Evolutionary conservation across 306 rosid genomes (phyloP).

Genomic region (Dryas alaskensis): DNA sequence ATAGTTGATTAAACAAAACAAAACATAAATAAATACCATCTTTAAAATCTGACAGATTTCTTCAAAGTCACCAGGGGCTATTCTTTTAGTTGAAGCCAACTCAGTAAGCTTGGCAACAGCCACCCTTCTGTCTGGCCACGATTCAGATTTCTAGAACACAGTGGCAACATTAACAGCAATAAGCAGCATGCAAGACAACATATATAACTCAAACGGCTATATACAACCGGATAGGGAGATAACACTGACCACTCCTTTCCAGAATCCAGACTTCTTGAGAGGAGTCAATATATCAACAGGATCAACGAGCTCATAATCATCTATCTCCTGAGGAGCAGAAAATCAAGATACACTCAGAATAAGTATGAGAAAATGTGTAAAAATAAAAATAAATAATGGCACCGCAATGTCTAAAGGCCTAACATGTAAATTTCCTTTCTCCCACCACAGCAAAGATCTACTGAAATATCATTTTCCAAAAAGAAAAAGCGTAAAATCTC

Average conservation of each 20-base stretch:
- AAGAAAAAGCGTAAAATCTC: constrained; percentile 10
- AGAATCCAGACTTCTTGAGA: constrained; percentile 93
- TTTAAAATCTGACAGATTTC: constrained; percentile 92
- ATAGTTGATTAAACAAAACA: constrained; percentile 11
- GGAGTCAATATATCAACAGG: constrained; percentile 97
- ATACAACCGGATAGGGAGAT: constrained; percentile 13
- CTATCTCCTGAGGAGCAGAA: constrained; percentile 89
- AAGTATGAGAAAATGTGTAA: constrained; percentile 14
- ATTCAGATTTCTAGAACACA: constrained; percentile 73
- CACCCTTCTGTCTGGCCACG: constrained; percentile 95
- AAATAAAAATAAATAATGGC: neutral
- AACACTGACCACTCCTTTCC: constrained; percentile 96
- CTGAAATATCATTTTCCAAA: neutral
- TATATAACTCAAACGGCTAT: neutral
- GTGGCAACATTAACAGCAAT: neutral
- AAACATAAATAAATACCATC: constrained; percentile 52
- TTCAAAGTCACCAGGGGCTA: constrained; percentile 89
- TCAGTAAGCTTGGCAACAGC: constrained; percentile 90
- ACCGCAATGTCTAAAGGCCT: neutral
- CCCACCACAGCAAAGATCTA: neutral
- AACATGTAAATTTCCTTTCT: neutral
- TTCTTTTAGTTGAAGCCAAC: constrained; percentile 90
- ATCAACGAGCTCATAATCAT: constrained; percentile 96
- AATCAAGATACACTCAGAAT: constrained; percentile 25
- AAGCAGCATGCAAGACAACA: neutral